Conservation (phyloP, 495 filamentous ascomycete species). For the Penicillium chermesinum region DNA sequence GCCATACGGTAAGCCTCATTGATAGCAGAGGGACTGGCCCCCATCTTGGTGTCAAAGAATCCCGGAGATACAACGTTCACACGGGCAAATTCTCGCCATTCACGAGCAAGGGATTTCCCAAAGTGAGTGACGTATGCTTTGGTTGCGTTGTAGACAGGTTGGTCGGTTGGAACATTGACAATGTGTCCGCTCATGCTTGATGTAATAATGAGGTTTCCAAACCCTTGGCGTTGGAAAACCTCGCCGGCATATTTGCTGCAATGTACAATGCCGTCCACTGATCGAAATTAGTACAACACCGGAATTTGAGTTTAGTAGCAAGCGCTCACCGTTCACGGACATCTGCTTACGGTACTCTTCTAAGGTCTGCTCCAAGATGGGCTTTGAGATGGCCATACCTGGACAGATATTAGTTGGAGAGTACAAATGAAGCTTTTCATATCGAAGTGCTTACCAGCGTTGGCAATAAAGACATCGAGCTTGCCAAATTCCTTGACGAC, state of each 20-base stretch:
- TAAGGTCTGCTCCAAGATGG: constrained; percentile 41
- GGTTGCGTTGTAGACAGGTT: constrained; percentile 62
- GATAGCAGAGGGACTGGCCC: constrained; percentile 46
- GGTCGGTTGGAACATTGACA: constrained; percentile 64
- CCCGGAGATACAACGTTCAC: constrained; percentile 65
- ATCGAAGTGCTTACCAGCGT: constrained; percentile 15
- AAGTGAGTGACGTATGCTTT: constrained; percentile 67
- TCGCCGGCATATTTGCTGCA: constrained; percentile 41
- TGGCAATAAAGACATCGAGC: constrained; percentile 48
- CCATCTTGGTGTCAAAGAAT: constrained; percentile 62
- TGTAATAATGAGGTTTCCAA: constrained; percentile 67
- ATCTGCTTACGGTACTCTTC: constrained; percentile 44
- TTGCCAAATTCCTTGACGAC: constrained; percentile 42
- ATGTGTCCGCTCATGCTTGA: constrained; percentile 75
- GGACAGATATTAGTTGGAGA: neutral
- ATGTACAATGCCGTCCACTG: constrained; percentile 34
- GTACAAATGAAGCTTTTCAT: neutral
- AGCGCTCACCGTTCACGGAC: constrained; percentile 33
- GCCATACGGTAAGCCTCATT: constrained; percentile 59
- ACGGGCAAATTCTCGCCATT: constrained; percentile 59
- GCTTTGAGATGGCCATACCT: constrained; percentile 50
- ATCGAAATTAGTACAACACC: neutral
- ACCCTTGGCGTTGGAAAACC: constrained; percentile 51
- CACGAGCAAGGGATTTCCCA: constrained; percentile 61
- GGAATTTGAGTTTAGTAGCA: neutral